Evolutionary conservation across 306 rosid genomes (phyloP), one percentile per base, ranked within the genome.

Genomic region (Trifolium dubium): DNA sequence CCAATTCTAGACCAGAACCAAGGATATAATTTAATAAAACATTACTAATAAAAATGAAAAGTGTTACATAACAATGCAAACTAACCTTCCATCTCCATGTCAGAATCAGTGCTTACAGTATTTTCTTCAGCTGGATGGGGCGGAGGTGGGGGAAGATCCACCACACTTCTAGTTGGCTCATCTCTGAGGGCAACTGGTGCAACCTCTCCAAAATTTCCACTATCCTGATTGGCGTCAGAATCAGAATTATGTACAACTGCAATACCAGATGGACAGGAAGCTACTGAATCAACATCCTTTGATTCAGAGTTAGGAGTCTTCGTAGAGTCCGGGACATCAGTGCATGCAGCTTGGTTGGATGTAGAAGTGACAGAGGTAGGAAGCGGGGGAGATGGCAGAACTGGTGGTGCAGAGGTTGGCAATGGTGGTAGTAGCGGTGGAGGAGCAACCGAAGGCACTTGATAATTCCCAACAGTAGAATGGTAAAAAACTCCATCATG

Each of bases 61-160:
- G 17, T 7, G 34, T 31, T 54, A 40, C 54, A 47, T 34, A 64
- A 70, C 50, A 74, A 76, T 28, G 64, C 18, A 67, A 61, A 77
- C 92, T 77, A 77, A 92, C 98, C 98, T 86, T 90, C 98, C 96
- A 93, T 93, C 86, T 93, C 98, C 97, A 93, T 89, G 89, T 93
- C 98, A 70, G 98, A 93, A 83, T 90, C 95, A 32, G 81, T 74
- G 74, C 71, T 64, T 58, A 73, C 77, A 59, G 80, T 70, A 41
- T 76, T 83, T 51, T 83, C 83, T 41, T 85, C 89, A 30, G 73
- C 78, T 61, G 90, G 85, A 80, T 47, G 78, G 17, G 83, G 78
- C n/a, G 83, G 95, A 73, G 86, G 81, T 47, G 83, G 77, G 59
- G 84, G 75, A 47, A 76, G 80, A 71, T 73, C 80, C 74, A 28